Conservation (phyloP, 1,284 basidiomycete genomes). For the Xerocomus nothofagi region DNA sequence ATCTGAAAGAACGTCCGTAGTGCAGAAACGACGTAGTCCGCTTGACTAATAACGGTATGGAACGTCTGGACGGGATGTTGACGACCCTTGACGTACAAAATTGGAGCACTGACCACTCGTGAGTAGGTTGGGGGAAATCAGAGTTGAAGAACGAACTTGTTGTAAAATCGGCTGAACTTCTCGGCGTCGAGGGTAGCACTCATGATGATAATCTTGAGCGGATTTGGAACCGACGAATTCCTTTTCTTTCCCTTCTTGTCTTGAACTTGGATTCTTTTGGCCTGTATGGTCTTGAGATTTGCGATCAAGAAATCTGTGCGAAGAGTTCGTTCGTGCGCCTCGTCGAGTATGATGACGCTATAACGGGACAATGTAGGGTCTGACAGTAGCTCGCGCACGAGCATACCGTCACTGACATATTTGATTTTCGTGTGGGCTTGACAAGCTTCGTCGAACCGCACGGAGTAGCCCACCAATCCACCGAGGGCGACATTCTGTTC, state of each 20-base stretch:
- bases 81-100: slow-evolving; percentile 90
- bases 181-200: slow-evolving; percentile 96
- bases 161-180: slow-evolving; percentile 88
- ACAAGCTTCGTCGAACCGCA: slow-evolving; percentile 90
- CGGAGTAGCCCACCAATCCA: slow-evolving; percentile 85
- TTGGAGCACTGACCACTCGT: slow-evolving; percentile 71
- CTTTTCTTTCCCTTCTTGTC: slow-evolving; percentile 45
- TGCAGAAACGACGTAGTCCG: slow-evolving; percentile 89
- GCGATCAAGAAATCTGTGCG: slow-evolving; percentile 95
- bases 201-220: slow-evolving; percentile 94
- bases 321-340: slow-evolving; percentile 95
- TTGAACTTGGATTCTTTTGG: slow-evolving; percentile 54
- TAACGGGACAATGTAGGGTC: slow-evolving; percentile 82
- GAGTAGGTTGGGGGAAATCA: slow-evolving; percentile 3
- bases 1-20: slow-evolving; percentile 91
- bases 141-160: slow-evolving; percentile 54
- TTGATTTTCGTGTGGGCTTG: slow-evolving; percentile 79
- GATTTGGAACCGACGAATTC: slow-evolving; percentile 40
- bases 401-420: slow-evolving; percentile 96
- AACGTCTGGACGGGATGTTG: slow-evolving; percentile 89
- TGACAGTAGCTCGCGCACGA: slow-evolving; percentile 85
- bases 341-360: slow-evolving; percentile 91
- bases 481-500: slow-evolving; percentile 79
- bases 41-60: slow-evolving; percentile 70
- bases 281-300: slow-evolving; percentile 85